A percentile compares a stretch with the other conserved stretches of the same genome.
phyloP scores from a whole-genome alignment of 23 red algal genomes.

The Gracilariopsis chorda region DNA sequence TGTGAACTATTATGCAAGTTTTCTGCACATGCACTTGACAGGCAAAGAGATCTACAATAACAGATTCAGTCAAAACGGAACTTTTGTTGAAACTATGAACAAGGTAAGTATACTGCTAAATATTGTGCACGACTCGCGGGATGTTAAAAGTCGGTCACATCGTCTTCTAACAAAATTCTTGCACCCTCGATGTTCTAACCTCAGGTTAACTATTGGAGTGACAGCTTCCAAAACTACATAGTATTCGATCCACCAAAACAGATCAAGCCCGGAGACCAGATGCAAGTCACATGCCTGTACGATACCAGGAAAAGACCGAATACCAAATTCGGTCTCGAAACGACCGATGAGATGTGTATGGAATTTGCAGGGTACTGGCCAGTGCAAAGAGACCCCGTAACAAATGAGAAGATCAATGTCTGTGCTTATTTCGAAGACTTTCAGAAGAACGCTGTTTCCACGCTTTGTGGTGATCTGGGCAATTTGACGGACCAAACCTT shows the following conservation, averaged over 20 bases:
- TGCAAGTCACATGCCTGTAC: slow-evolving; percentile 49
- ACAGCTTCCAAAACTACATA: slow-evolving; percentile 35
- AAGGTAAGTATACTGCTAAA: slow-evolving; percentile 29
- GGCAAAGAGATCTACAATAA: slow-evolving; percentile 58
- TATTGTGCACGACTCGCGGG: background rate
- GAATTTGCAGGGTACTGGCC: slow-evolving; percentile 51
- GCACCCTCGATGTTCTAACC: no score
- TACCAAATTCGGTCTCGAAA: slow-evolving; percentile 50
- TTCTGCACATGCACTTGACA: slow-evolving; percentile 63
- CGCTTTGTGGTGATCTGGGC: slow-evolving; percentile 24
- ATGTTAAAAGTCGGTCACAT: background rate
- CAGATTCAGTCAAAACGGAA: slow-evolving; percentile 39
- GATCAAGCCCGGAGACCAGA: slow-evolving; percentile 32
- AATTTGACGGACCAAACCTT: background rate
- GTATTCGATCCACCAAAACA: slow-evolving; percentile 7
- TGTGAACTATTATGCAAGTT: slow-evolving; percentile 22
- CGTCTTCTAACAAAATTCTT: background rate
- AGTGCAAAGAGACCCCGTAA: slow-evolving; percentile 27
- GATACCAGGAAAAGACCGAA: slow-evolving; percentile 44
- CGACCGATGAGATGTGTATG: slow-evolving; percentile 71
- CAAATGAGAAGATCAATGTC: slow-evolving; percentile 30
- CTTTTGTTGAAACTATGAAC: slow-evolving; percentile 42
- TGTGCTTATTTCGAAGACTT: background rate
- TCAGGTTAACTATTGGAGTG: slow-evolving; percentile 59
- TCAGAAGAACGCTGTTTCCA: background rate